Evolutionary conservation across 202 grass and related monocot genomes (phyloP).

Genomic region (Cymbopogon flexuosus): DNA sequence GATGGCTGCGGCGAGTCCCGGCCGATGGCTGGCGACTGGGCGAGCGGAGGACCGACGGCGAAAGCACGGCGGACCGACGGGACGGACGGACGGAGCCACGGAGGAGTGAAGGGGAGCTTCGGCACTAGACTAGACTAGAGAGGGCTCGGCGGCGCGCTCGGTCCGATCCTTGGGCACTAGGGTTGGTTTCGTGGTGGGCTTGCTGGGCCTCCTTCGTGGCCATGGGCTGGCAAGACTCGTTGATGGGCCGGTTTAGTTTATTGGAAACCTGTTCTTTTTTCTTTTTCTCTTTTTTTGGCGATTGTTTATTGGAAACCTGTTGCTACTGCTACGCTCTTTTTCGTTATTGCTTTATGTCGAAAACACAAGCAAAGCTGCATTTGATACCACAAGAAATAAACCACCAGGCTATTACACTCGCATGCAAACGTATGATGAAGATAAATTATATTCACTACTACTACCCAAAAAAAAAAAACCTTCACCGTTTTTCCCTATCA

Average conservation of each 20-base stretch:
- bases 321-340: too few relatives aligned
- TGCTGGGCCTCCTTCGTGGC: not conserved
- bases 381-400: not conserved
- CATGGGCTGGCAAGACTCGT: not conserved
- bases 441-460: conserved; percentile 17
- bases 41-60: not conserved
- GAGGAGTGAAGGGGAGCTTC: not conserved
- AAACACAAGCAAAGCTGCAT: not conserved
- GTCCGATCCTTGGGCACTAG: not conserved
- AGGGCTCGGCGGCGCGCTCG: not conserved
- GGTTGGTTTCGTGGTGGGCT: not conserved
- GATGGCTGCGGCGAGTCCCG: not conserved
- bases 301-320: too few relatives aligned
- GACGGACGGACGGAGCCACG: too few relatives aligned
- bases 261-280: too few relatives aligned
- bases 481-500: conserved; percentile 1
- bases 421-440: not conserved
- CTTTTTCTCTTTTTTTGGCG: too few relatives aligned
- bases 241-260: not conserved
- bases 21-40: not conserved
- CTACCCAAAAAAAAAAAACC: not conserved
- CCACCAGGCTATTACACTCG: not conserved
- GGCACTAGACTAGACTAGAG: not conserved
- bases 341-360: too few relatives aligned
- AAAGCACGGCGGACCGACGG: not conserved